phyloP scores from a whole-genome alignment of 2,329 filamentous ascomycete species.

The Botryotinia globosa region DNA sequence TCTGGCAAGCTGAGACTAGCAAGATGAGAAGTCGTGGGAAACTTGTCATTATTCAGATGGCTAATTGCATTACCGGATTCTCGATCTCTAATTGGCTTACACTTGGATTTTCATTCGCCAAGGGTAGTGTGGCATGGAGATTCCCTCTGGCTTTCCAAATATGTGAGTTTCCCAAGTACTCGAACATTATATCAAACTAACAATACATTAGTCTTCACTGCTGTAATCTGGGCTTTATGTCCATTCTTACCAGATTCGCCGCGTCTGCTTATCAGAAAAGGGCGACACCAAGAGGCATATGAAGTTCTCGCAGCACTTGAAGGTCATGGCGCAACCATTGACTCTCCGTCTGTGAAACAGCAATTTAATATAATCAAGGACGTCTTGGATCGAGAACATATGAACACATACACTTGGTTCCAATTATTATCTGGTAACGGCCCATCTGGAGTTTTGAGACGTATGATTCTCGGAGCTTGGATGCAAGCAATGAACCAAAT shows the following conservation, averaged over 20 bases:
- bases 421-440: conserved; percentile 41
- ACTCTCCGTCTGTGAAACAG: conserved; percentile 46
- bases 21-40: conserved; percentile 56
- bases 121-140: conserved; percentile 50
- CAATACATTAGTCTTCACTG: conserved; percentile 50
- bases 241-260: conserved; percentile 53
- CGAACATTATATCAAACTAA: background rate
- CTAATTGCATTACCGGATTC: conserved; percentile 53
- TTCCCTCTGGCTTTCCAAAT: conserved; percentile 60
- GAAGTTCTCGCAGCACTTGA: conserved; percentile 45
- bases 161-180: background rate
- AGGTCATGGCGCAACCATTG: conserved; percentile 23
- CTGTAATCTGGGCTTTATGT: conserved; percentile 54
- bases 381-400: conserved; percentile 43
- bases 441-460: conserved; percentile 51
- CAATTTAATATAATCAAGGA: conserved; percentile 47
- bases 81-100: conserved; percentile 53
- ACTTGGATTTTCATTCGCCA: conserved; percentile 53
- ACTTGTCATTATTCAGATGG: conserved; percentile 59
- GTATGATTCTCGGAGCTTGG: conserved; percentile 50
- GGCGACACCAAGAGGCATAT: conserved; percentile 44
- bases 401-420: conserved; percentile 41
- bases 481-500: conserved; percentile 54
- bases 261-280: conserved; percentile 47
- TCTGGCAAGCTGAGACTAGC: conserved; percentile 60